Evolutionary conservation across 2,329 filamentous ascomycete genomes (phyloP).

Genomic region (Aspergillus quadricinctus): DNA sequence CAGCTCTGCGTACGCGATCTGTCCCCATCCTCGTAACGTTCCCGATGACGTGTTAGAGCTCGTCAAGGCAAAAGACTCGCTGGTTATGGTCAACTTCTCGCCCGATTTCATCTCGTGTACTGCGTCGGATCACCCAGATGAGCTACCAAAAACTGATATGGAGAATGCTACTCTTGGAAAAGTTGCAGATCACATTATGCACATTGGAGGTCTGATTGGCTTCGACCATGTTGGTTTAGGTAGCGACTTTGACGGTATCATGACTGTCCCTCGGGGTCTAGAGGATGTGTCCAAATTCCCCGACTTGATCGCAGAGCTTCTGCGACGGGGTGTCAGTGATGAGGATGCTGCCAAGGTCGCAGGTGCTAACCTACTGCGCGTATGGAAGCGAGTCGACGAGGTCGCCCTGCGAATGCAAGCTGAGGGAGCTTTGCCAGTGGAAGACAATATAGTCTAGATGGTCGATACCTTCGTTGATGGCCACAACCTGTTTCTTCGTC

Average conservation of each 20-base stretch:
- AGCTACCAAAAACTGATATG: slow-evolving; percentile 64
- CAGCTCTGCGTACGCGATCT: slow-evolving; percentile 73
- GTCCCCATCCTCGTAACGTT: slow-evolving; percentile 86
- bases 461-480: no score
- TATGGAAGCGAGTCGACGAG: slow-evolving; percentile 74
- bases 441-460: slow-evolving; percentile 33
- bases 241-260: slow-evolving; percentile 76
- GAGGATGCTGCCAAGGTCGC: slow-evolving; percentile 69
- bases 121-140: slow-evolving; percentile 54
- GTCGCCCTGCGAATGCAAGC: slow-evolving; percentile 64
- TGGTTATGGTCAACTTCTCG: slow-evolving; percentile 90
- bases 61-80: slow-evolving; percentile 65
- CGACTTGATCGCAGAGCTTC: slow-evolving; percentile 68
- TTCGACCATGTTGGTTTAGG: slow-evolving; percentile 86
- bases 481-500: background rate
- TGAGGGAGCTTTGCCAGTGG: slow-evolving; percentile 45
- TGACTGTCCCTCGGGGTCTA: slow-evolving; percentile 62
- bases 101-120: slow-evolving; percentile 78
- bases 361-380: slow-evolving; percentile 75
- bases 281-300: slow-evolving; percentile 85
- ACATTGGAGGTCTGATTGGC: slow-evolving; percentile 79
- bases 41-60: slow-evolving; percentile 76
- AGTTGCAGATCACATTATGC: slow-evolving; percentile 72
- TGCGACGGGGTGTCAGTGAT: slow-evolving; percentile 70
- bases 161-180: slow-evolving; percentile 69